Evolutionary conservation across 2,329 filamentous ascomycete species (phyloP).

Genomic region (Tolypocladium tropicale): DNA sequence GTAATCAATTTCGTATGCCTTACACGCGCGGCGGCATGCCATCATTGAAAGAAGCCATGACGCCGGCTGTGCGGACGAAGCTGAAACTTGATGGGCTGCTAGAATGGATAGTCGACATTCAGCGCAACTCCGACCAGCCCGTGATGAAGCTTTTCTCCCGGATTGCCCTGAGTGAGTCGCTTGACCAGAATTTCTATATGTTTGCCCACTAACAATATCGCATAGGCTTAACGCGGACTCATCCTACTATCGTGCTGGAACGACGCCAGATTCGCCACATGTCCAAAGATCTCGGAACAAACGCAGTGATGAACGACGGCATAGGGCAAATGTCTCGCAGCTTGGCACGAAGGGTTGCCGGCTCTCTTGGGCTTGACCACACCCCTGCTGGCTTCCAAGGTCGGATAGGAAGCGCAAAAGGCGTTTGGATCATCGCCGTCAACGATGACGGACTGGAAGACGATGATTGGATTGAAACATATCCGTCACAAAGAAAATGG

Average conservation of each 20-base stretch:
- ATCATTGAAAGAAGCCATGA: constrained; percentile 12
- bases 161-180: constrained; percentile 37
- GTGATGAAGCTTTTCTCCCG: constrained; percentile 49
- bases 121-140: constrained; percentile 34
- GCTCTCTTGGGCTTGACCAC: constrained; percentile 37
- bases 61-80: constrained; percentile 14
- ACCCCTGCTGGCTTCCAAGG: constrained; percentile 58
- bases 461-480: constrained; percentile 55
- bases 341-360: constrained; percentile 43
- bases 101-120: constrained; percentile 35
- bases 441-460: constrained; percentile 27
- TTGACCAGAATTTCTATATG: too few species aligned
- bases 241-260: constrained; percentile 34
- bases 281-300: constrained; percentile 22
- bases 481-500: constrained; percentile 61
- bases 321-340: constrained; percentile 54
- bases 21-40: constrained; percentile 8
- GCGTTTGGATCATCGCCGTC: constrained; percentile 59
- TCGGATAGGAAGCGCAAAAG: constrained; percentile 64
- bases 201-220: background rate
- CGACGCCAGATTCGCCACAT: constrained; percentile 32
- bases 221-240: constrained; percentile 41
- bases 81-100: constrained; percentile 32
- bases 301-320: constrained; percentile 54
- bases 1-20: constrained; percentile 26